A percentile compares a stretch with the other conserved stretches of the same genome.
These are phyloP conservation scores for Termitomyces bulborhizus DNA, from an alignment of 768 basidiomycete species.

Conservation along the genomic window DNA sequence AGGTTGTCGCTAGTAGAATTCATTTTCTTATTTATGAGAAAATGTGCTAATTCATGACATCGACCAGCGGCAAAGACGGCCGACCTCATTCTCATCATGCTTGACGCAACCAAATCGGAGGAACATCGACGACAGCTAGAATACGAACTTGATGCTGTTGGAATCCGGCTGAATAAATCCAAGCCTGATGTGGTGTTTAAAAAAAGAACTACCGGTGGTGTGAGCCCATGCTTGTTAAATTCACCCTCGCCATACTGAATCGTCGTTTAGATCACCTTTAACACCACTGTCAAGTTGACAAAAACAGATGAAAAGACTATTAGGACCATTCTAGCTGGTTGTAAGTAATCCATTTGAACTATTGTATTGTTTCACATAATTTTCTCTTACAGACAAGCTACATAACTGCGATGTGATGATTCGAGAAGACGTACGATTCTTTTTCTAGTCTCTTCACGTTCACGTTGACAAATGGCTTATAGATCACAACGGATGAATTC, in stretches of 20 bases:
- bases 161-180: constrained; percentile 86
- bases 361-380: not conserved
- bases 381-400: constrained; percentile 55
- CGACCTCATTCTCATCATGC: constrained; percentile 90
- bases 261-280: constrained; percentile 71
- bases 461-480: constrained; percentile 2
- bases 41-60: not conserved
- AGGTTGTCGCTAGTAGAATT: constrained; percentile 85
- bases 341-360: constrained; percentile 33
- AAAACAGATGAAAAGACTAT: constrained; percentile 95
- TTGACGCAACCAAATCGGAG: constrained; percentile 89
- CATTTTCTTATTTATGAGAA: constrained; percentile 1
- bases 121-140: constrained; percentile 88
- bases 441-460: not conserved
- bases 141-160: constrained; percentile 92
- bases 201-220: constrained; percentile 87
- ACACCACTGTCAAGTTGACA: constrained; percentile 88
- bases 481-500: constrained; percentile 96
- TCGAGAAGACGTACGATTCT: constrained; percentile 74
- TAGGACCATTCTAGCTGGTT: constrained; percentile 84
- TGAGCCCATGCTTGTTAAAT: constrained; percentile 29
- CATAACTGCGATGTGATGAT: constrained; percentile 99
- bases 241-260: constrained; percentile 4
- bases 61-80: constrained; percentile 74
- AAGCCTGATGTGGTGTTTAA: constrained; percentile 96